phyloP scores from a whole-genome alignment of 495 filamentous ascomycete species.

The Penicillium macrosclerotiorum region DNA sequence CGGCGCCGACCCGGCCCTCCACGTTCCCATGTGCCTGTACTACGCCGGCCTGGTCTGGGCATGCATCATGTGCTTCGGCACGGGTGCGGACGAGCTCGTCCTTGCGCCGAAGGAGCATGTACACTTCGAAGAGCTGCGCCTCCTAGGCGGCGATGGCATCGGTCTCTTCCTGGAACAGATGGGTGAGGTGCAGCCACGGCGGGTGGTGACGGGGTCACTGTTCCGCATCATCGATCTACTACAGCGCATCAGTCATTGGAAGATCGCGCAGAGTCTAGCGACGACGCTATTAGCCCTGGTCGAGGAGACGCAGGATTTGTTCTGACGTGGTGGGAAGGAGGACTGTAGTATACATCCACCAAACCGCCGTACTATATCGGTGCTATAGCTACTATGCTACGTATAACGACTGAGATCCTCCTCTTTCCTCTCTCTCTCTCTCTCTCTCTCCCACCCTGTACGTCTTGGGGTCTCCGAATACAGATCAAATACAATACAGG shows the following conservation, averaged over 20 bases:
- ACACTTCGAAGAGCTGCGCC: constrained; percentile 3
- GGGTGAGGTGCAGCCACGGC: not conserved
- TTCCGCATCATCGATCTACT: constrained; percentile 14
- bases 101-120: not conserved
- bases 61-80: constrained; percentile 8
- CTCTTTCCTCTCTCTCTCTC: no score
- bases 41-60: constrained; percentile 17
- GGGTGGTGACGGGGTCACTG: constrained; percentile 10
- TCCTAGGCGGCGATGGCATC: constrained; percentile 7
- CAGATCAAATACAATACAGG: no score
- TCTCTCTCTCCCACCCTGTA: no score
- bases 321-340: no score
- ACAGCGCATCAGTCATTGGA: constrained; percentile 13
- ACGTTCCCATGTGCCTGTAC: constrained; percentile 20
- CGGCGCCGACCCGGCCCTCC: constrained; percentile 19
- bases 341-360: no score
- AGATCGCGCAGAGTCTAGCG: constrained; percentile 10
- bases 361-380: no score
- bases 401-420: not conserved
- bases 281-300: constrained; percentile 13
- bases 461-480: no score
- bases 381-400: no score
- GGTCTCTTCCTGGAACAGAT: constrained; percentile 1
- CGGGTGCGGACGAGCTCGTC: not conserved
- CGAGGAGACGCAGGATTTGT: constrained; percentile 15